Evolutionary conservation across 108 stramenopile species (phyloP).

Genomic region (Epipyxis sp.): DNA sequence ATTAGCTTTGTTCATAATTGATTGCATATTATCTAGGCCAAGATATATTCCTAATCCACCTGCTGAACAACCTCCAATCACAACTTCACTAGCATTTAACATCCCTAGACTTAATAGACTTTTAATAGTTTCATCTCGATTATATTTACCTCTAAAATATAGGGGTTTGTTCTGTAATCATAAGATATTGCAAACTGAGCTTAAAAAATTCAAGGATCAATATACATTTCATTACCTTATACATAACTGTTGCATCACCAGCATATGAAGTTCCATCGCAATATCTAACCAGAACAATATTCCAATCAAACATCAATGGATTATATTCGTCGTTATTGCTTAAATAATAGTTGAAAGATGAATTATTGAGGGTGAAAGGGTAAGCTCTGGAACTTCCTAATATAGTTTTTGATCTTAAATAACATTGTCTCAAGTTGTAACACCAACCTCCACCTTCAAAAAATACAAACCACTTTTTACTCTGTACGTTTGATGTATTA

Average conservation of each 20-base stretch:
- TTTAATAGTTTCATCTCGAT: background rate
- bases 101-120: background rate
- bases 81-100: slow-evolving; percentile 16
- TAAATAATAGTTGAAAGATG: background rate
- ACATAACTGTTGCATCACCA: background rate
- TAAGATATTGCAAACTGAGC: too few relatives aligned
- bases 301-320: background rate
- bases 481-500: background rate
- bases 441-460: slow-evolving; percentile 35
- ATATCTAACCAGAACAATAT: slow-evolving; percentile 1
- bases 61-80: slow-evolving; percentile 14
- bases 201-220: too few relatives aligned
- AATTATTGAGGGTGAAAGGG: background rate
- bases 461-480: slow-evolving; percentile 15
- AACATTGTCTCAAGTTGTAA: background rate
- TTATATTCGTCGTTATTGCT: background rate
- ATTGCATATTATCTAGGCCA: slow-evolving; percentile 11
- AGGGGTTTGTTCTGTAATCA: too few relatives aligned
- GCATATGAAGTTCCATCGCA: slow-evolving; percentile 21
- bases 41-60: slow-evolving; percentile 16
- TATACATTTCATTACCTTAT: background rate
- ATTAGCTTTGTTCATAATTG: slow-evolving; percentile 4
- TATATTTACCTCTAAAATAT: background rate
- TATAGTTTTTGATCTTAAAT: background rate
- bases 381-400: slow-evolving; percentile 5